Evolutionary conservation across 108 stramenopile genomes (phyloP), one percentile per base, ranked within the genome.

Genomic region (Skeletonema costatum): DNA sequence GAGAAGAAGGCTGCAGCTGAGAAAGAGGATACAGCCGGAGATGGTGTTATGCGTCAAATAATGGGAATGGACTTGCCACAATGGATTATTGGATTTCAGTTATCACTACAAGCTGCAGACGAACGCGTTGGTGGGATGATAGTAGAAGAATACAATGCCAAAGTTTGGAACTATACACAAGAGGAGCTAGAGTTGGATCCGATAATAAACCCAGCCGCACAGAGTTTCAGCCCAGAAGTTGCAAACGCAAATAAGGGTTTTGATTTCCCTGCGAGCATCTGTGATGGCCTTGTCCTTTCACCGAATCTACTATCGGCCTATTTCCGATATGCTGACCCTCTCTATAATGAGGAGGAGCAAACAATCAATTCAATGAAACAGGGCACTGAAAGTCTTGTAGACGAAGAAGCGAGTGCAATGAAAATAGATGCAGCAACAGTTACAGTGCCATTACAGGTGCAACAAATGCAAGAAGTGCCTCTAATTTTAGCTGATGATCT

Each of bases 101-200:
- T 88, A 30, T 78, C 82, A 64, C 71, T 90, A 16, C 48, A 82
- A 66, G 82, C 76, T 17, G 93, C 89, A 14, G 81, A 85, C 62
- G 78, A 81, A 51, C 80, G 89, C 32, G 73, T 94, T 16, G 77
- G 87, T 38, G 70, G 35, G 12, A 70, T 92, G 69, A 83, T 94
- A 46, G 64, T 85, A 46, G 76, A 82, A 32, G 90, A 94, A 70
- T 88, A 74, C 60, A 76, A 79, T 44, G 91, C 93, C 2, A 77
- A 81, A 32, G 87, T 88, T 12, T 94, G 93, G 90, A 94, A 94
- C 70, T 87, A 76, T 64, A 94, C 93, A 9, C 75, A 81, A 33
- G 77, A 83, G 30, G 82, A 83, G 53, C 19, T 78, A 17, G 44
- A 77, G 46, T 56, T 63, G 31, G 46, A 79, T 53, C 75, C 71